These are phyloP conservation scores for Castanospermum australe DNA, from an alignment of 306 rosid species.

Conservation along the genomic window DNA sequence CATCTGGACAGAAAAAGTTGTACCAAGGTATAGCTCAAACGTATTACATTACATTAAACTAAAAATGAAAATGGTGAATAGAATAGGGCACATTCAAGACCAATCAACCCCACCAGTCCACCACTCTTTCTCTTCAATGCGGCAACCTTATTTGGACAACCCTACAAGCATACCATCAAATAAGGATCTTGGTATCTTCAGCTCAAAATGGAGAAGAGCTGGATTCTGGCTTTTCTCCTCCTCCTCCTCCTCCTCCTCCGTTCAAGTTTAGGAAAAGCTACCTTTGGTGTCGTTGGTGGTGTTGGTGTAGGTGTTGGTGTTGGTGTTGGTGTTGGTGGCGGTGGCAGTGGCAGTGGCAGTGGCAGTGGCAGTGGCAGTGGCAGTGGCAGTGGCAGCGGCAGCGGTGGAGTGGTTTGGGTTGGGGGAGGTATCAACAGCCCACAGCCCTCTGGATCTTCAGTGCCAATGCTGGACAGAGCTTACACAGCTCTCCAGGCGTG, in stretches of 20 bases:
- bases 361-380: background rate
- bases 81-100: conserved; percentile 25
- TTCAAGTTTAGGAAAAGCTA: conserved; percentile 35
- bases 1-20: conserved; percentile 34
- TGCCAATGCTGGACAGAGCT: conserved; percentile 51
- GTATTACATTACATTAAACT: conserved; percentile 19
- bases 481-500: conserved; percentile 83
- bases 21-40: conserved; percentile 18
- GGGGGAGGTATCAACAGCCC: conserved; percentile 65
- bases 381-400: conserved; percentile 15
- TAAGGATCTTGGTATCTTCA: conserved; percentile 15
- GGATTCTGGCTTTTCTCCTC: conserved; percentile 44
- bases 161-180: conserved; percentile 36
- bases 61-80: conserved; percentile 15
- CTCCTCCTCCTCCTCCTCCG: conserved; percentile 24
- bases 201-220: conserved; percentile 57
- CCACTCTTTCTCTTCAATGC: conserved; percentile 44
- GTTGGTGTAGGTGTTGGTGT: conserved; percentile 45
- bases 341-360: conserved; percentile 21
- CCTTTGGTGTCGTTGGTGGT: conserved; percentile 41
- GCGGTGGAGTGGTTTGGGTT: conserved; percentile 59
- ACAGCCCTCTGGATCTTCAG: conserved; percentile 44
- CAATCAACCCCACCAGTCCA: conserved; percentile 51
- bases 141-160: conserved; percentile 43
- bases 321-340: conserved; percentile 32